Conservation (phyloP, 1,139 yeast species). For the Saccharomycopsis crataegensis region DNA sequence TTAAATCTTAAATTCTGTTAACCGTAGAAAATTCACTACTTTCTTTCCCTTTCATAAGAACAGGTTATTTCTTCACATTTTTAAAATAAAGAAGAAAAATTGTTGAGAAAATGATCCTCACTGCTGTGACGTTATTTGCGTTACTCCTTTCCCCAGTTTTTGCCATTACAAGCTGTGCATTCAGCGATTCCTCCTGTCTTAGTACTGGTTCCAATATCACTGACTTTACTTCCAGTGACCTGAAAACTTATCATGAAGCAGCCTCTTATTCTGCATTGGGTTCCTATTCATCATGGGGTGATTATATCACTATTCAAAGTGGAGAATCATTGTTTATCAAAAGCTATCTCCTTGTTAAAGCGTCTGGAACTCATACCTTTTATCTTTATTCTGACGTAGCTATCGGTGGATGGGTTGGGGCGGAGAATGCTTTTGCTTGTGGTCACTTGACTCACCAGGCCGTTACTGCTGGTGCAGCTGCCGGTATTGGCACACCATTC, state of each 20-base stretch:
- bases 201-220: background rate
- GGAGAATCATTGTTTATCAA: too few species aligned
- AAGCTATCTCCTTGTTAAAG: background rate
- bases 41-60: too few species aligned
- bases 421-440: background rate
- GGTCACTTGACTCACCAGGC: background rate
- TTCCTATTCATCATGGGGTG: background rate
- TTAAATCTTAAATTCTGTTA: too few species aligned
- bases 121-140: background rate
- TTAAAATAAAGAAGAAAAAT: too few species aligned
- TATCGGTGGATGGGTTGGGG: background rate
- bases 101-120: too few species aligned
- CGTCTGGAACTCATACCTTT: background rate
- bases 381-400: background rate
- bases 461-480: background rate
- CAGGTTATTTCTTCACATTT: too few species aligned
- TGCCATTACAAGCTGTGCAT: background rate
- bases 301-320: background rate
- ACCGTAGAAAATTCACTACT: too few species aligned
- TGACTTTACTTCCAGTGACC: background rate
- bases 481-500: background rate
- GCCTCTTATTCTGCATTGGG: background rate
- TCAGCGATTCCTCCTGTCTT: background rate
- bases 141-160: background rate
- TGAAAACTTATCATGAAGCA: background rate